Percentiles rank a stretch among this genome's conserved stretches.
These are phyloP conservation scores for Eutypella sp. DNA, from an alignment of 2,329 filamentous ascomycete species.

Conservation along the genomic window DNA sequence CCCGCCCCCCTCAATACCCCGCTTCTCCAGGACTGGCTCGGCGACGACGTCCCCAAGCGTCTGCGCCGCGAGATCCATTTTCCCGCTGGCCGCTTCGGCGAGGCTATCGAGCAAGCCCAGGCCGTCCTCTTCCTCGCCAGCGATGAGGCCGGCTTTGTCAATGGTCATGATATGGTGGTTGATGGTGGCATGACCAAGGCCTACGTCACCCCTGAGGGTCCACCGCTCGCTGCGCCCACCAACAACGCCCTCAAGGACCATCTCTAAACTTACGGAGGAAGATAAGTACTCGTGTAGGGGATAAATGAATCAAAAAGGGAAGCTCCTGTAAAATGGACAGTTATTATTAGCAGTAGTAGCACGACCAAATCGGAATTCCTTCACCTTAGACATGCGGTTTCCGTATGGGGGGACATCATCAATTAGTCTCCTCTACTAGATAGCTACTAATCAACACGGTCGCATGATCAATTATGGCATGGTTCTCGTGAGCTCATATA, in stretches of 20 bases:
- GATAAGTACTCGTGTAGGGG: background rate
- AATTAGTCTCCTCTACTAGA: no score
- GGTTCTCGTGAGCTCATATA: no score
- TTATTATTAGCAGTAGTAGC: no score
- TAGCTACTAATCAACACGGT: no score
- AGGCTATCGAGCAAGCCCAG: conserved; percentile 90
- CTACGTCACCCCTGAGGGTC: conserved; percentile 68
- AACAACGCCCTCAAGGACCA: conserved; percentile 55
- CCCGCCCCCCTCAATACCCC: conserved; percentile 90
- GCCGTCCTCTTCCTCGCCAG: conserved; percentile 83
- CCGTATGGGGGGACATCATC: no score
- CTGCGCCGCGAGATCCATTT: conserved; percentile 83
- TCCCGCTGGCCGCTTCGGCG: conserved; percentile 80
- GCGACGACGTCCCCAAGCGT: conserved; percentile 78
- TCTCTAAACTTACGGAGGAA: conserved; percentile 24
- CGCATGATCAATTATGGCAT: no score
- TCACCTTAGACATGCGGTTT: no score
- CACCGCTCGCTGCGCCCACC: conserved; percentile 45
- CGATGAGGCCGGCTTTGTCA: conserved; percentile 86
- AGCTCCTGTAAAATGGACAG: no score
- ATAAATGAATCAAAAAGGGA: no score
- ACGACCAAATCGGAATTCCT: no score
- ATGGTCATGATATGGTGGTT: conserved; percentile 87
- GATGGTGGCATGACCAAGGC: conserved; percentile 95
- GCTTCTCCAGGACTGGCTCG: conserved; percentile 87